These are phyloP conservation scores for Trypanosoma vivax DNA, from an alignment of 208 protist genomes.

Conservation along the genomic window DNA sequence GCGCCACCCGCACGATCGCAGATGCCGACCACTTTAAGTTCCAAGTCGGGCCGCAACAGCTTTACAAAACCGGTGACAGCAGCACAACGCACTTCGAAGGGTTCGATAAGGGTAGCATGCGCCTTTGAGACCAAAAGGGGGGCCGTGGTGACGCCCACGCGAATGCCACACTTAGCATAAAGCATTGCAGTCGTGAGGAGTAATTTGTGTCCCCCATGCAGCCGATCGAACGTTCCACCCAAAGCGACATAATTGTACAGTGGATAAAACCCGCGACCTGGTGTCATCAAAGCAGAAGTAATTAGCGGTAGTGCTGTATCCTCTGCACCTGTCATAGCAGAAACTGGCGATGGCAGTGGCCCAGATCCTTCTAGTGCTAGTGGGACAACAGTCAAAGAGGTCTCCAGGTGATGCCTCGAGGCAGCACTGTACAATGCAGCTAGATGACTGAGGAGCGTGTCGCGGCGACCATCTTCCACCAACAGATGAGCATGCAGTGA, in stretches of 20 bases:
- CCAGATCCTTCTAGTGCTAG: slow-evolving; percentile 6
- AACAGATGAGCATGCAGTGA: slow-evolving; percentile 36
- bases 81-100: slow-evolving; percentile 46
- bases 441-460: slow-evolving; percentile 58
- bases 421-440: slow-evolving; percentile 51
- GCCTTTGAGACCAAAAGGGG: slow-evolving; percentile 60
- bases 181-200: slow-evolving; percentile 73
- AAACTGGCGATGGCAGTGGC: not conserved
- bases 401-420: slow-evolving; percentile 27
- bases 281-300: slow-evolving; percentile 12
- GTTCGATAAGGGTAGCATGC: slow-evolving; percentile 56
- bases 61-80: slow-evolving; percentile 45
- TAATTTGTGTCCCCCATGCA: slow-evolving; percentile 86
- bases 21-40: slow-evolving; percentile 60
- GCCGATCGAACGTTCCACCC: slow-evolving; percentile 87
- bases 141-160: slow-evolving; percentile 62
- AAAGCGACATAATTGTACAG: slow-evolving; percentile 74
- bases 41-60: slow-evolving; percentile 44
- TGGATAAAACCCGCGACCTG: slow-evolving; percentile 36
- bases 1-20: slow-evolving; percentile 64
- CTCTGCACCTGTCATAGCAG: not conserved
- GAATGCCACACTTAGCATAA: slow-evolving; percentile 46
- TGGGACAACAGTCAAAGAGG: slow-evolving; percentile 57
- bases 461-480: slow-evolving; percentile 40
- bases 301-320: not conserved